Evolutionary conservation across 2,329 filamentous ascomycete species (phyloP), one percentile per base, ranked within the genome.

Genomic region (Verticillium klebahnii): DNA sequence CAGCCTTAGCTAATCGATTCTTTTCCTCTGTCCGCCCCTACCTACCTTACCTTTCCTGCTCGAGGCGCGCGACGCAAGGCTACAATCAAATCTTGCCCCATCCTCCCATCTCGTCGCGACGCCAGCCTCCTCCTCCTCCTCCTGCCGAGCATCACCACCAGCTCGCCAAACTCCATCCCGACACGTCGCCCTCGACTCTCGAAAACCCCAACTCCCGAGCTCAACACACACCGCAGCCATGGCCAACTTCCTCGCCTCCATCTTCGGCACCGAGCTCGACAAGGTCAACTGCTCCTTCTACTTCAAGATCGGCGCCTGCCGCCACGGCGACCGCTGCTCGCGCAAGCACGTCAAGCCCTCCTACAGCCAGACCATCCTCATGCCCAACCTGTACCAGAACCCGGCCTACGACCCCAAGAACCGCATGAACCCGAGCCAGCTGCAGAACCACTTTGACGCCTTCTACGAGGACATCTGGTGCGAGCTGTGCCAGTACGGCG

Each of bases 391-490:
- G 70, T 99, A 99, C 85, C 95, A 98, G 79, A 99, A 99, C 83
- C 95, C 95, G 12, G 92, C 93, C 66, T 96, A 96, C 86, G 93
- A 98, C 77, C 89, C 91, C 57, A 96, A 96, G 82, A 95, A 89
- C 84, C 95, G 93, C 80, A 97, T 99, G 91, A 97, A 96, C 80
- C 82, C 93, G 7, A 89, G 87, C 69, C 95, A 99, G 83, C 89
- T 98, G 75, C 94, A 97, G 79, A 97, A 97, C 82, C 95, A 99
- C 85, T 99, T 99, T 75, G 95, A 99, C 78, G 95, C 95, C 72
- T 99, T 99, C 78, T 99, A 99, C 83, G 95, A 99, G 82, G 95
- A 99, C 76, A 93, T 99, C 68, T 99, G 95, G 94, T 98, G 94
- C 81, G 95, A 99, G 85, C 92, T 99, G 82, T 98, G 95, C 89